Percentiles rank a stretch among this genome's conserved stretches.
phyloP scores from a whole-genome alignment of 768 basidiomycete species.

The Tulasnella sp. region DNA sequence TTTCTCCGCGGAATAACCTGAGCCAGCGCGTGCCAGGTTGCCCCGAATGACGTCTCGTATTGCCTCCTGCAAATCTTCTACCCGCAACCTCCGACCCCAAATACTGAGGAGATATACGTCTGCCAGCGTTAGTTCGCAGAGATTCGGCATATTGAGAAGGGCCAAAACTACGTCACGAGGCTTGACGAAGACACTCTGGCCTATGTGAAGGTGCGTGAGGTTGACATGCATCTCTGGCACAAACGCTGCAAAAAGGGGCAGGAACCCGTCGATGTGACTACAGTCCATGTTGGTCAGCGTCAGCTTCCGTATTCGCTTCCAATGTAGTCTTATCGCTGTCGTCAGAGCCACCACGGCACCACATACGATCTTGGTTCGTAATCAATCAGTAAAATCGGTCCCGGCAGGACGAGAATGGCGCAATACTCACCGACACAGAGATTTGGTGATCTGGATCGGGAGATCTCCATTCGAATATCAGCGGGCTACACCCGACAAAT shows the following conservation, averaged over 20 bases:
- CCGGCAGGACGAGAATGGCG: not conserved
- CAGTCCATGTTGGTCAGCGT: slow-evolving; percentile 36
- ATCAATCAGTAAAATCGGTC: not conserved
- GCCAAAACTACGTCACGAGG: slow-evolving; percentile 30
- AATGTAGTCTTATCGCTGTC: slow-evolving; percentile 32
- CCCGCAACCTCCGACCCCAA: slow-evolving; percentile 43
- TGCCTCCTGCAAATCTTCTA: slow-evolving; percentile 37
- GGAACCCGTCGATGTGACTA: slow-evolving; percentile 31
- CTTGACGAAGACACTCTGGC: slow-evolving; percentile 38
- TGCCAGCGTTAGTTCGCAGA: slow-evolving; percentile 23
- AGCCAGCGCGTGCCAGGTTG: not conserved
- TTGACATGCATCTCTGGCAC: not conserved
- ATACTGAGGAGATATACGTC: slow-evolving; percentile 46
- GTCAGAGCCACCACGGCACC: slow-evolving; percentile 30
- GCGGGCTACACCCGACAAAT: slow-evolving; percentile 28
- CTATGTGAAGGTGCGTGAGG: slow-evolving; percentile 31
- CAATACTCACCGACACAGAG: slow-evolving; percentile 38
- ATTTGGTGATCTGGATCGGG: slow-evolving; percentile 51
- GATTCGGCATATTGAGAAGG: slow-evolving; percentile 26
- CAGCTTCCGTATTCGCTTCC: slow-evolving; percentile 36
- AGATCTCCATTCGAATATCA: slow-evolving; percentile 40
- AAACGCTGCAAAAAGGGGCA: slow-evolving; percentile 18
- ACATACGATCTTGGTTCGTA: slow-evolving; percentile 31
- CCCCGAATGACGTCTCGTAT: slow-evolving; percentile 18
- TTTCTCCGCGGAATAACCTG: not conserved